Evolutionary conservation across 1,284 basidiomycete genomes (phyloP).

Genomic region (Sutorius eximius): DNA sequence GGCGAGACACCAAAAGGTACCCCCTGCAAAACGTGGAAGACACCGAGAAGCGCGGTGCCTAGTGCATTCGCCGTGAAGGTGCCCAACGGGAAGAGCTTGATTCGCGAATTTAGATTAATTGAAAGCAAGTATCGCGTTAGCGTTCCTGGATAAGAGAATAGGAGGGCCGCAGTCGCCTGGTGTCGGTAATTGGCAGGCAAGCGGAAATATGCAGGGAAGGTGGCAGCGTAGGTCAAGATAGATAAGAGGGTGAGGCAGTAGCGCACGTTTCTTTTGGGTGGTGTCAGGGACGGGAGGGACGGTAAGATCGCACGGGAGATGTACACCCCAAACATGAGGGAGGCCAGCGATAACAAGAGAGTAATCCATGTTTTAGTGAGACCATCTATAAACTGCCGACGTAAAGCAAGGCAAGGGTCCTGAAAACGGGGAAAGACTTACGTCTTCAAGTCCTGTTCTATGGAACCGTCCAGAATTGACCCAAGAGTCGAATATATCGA

Average conservation of each 20-base stretch:
- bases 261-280: slow-evolving; percentile 44
- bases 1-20: slow-evolving; percentile 44
- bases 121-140: slow-evolving; percentile 83
- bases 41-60: slow-evolving; percentile 75
- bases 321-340: slow-evolving; percentile 60
- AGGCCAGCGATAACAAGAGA: slow-evolving; percentile 66
- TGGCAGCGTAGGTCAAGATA: slow-evolving; percentile 61
- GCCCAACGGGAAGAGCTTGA: slow-evolving; percentile 75
- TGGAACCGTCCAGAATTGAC: slow-evolving; percentile 62
- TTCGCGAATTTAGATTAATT: slow-evolving; percentile 65
- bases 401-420: slow-evolving; percentile 6
- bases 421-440: slow-evolving; percentile 40
- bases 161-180: slow-evolving; percentile 81
- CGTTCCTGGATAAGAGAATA: slow-evolving; percentile 89
- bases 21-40: slow-evolving; percentile 72
- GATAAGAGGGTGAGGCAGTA: slow-evolving; percentile 49
- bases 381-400: slow-evolving; percentile 77
- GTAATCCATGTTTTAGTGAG: slow-evolving; percentile 83
- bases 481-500: slow-evolving; percentile 87
- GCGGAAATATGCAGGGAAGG: slow-evolving; percentile 77
- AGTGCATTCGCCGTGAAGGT: slow-evolving; percentile 86
- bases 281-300: slow-evolving; percentile 39
- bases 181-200: slow-evolving; percentile 72
- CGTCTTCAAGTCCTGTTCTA: slow-evolving; percentile 76
- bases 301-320: slow-evolving; percentile 46